Evolutionary conservation across 2,329 filamentous ascomycete genomes (phyloP), one percentile per base, ranked within the genome.

Genomic region (Dothiorella sarmentorum): DNA sequence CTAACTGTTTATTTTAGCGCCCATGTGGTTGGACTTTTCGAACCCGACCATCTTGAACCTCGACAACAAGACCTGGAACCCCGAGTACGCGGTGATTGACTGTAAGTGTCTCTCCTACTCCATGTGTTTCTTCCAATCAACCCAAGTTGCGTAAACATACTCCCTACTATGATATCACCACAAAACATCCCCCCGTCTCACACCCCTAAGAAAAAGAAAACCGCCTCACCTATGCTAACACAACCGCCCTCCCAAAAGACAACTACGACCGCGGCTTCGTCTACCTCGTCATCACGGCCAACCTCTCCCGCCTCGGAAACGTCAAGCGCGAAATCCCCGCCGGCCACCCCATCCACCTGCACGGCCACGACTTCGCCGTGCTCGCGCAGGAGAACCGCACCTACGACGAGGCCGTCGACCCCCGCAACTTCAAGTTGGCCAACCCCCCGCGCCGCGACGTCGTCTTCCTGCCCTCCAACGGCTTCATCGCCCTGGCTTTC

Each of bases 321-420:
- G 53, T 47, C 17, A 58, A 44, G 44, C 61, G 63, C 22, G 51
- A 37, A 15, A 33, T 49, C 47, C 62, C 63, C 31, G 65, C 60
- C 10, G 65, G 64, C 24, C 68, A 72, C 38, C 69, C 68, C 0
- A 70, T 70, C 13, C 68, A 69, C 42, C 49, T 59, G 17, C 58
- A 59, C 49, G 64, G 67, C 11, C 66, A 69, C 17, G 67, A 69
- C 38, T 62, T 63, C 44, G 66, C 67, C 57, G 63, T 74, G 40
- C 65, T 74, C 42, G 52, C 52, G 22, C 59, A 60, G 35, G 31
- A 22, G 24, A 64, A 67, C 59, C 63, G 64, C 61, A 66, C 64
- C 27, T 79, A 80, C 71, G 80, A 78, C 69, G 64, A 67, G 15
- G 64, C 61, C 37, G 72, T 73, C 55, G 72, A 71, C 49, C 75